These are phyloP conservation scores for Saccharomyces hybrid DNA, from an alignment of 1,139 yeast genomes.

Conservation along the genomic window DNA sequence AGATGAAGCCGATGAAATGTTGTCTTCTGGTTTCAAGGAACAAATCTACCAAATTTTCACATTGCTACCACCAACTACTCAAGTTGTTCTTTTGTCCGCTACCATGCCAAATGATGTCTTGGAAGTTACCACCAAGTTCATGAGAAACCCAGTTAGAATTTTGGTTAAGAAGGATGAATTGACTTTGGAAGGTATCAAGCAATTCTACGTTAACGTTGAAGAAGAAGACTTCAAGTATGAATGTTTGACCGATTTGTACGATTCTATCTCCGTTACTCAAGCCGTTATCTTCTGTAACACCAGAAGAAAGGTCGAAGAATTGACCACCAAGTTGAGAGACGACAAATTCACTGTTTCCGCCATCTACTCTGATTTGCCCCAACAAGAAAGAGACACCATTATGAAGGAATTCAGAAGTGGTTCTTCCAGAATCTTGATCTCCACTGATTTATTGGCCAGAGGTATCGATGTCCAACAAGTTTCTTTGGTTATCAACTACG, in stretches of 20 bases:
- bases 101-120: conserved; percentile 97
- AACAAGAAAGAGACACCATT: conserved; percentile 93
- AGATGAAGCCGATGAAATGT: conserved; percentile 99
- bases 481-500: conserved; percentile 94
- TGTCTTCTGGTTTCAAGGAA: conserved; percentile 93
- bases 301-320: conserved; percentile 91
- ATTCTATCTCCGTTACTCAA: conserved; percentile 95
- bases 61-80: conserved; percentile 87
- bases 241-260: conserved; percentile 93
- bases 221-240: conserved; percentile 90
- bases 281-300: conserved; percentile 99
- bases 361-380: conserved; percentile 96
- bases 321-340: conserved; percentile 78
- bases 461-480: conserved; percentile 99
- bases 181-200: conserved; percentile 97
- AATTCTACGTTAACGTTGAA: conserved; percentile 90
- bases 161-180: conserved; percentile 96
- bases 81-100: conserved; percentile 93
- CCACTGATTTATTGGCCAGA: conserved; percentile 97
- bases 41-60: conserved; percentile 96
- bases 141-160: conserved; percentile 95
- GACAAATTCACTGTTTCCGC: conserved; percentile 93
- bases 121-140: conserved; percentile 93
- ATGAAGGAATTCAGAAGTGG: conserved; percentile 99
- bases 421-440: conserved; percentile 90